A percentile compares a stretch with the other conserved stretches of the same genome.
Conservation (phyloP, 768 basidiomycete species). For the Punctularia strigosozonata region DNA sequence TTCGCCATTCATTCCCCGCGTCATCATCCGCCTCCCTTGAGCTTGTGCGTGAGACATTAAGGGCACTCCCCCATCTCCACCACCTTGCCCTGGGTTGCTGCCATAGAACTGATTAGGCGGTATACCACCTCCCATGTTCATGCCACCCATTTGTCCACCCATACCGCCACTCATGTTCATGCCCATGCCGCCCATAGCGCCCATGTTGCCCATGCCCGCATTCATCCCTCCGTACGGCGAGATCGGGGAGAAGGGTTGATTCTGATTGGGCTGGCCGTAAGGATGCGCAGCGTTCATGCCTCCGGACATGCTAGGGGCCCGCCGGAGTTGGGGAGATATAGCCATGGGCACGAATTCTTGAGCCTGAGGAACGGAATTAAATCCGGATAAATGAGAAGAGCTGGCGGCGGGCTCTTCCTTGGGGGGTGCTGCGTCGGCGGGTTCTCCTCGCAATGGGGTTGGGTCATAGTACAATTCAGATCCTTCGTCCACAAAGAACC, state of each 20-base stretch:
- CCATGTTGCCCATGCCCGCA: conserved; percentile 10
- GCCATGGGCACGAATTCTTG: too few species aligned
- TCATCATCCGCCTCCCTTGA: conserved; percentile 10
- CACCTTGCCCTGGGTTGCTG: too few species aligned
- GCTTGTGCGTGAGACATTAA: too few species aligned
- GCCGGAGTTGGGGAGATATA: too few species aligned
- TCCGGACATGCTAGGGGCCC: too few species aligned
- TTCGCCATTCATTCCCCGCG: conserved; percentile 10
- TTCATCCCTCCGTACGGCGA: conserved; percentile 9
- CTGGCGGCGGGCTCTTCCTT: conserved; percentile 17
- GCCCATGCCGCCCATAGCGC: not conserved
- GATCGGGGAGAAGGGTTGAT: too few species aligned
- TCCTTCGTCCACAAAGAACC: conserved; percentile 65
- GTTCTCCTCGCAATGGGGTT: conserved; percentile 40
- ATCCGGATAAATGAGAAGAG: too few species aligned
- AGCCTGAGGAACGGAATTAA: too few species aligned
- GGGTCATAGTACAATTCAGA: conserved; percentile 70
- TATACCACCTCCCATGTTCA: conserved; percentile 16
- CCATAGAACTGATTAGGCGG: too few species aligned
- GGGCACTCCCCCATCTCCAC: too few species aligned
- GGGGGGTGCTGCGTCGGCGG: conserved; percentile 24
- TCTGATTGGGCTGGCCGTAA: too few species aligned
- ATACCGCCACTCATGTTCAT: not conserved
- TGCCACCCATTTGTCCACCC: conserved; percentile 15
- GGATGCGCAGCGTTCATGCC: too few species aligned